Percentiles rank a stretch among this genome's conserved stretches.
These are phyloP conservation scores for Xylariaceae sp. DNA, from an alignment of 2,329 filamentous ascomycete species.

Conservation along the genomic window DNA sequence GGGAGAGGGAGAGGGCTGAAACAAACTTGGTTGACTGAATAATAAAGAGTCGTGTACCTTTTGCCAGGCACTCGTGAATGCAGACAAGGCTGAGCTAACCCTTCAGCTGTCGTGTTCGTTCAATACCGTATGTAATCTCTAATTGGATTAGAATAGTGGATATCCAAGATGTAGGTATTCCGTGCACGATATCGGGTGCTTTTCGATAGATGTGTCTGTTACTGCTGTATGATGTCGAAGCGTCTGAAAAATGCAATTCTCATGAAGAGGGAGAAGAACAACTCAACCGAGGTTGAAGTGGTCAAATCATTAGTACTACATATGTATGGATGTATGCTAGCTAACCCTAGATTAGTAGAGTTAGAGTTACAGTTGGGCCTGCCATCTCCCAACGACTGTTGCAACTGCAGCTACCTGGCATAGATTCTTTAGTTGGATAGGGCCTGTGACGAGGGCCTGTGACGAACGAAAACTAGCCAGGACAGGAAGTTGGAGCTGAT, in stretches of 20 bases:
- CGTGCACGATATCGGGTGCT: slow-evolving; percentile 14
- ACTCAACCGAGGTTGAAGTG: background rate
- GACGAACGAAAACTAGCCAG: no score
- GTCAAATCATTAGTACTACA: background rate
- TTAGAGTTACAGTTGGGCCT: background rate
- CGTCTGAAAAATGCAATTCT: slow-evolving; percentile 16
- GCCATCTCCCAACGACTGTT: background rate
- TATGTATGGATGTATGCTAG: background rate
- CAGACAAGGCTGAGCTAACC: slow-evolving; percentile 21
- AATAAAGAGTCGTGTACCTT: slow-evolving; percentile 13
- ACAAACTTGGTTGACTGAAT: slow-evolving; percentile 14
- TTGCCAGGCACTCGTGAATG: slow-evolving; percentile 21
- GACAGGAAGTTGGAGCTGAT: no score
- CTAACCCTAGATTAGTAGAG: background rate
- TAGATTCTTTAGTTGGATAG: background rate
- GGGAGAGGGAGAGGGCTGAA: background rate
- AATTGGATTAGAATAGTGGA: slow-evolving; percentile 2
- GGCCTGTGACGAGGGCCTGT: no score
- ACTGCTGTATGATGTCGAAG: slow-evolving; percentile 11
- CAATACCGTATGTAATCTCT: slow-evolving; percentile 17
- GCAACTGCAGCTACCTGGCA: background rate
- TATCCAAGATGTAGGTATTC: slow-evolving; percentile 25
- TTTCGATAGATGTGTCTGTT: background rate
- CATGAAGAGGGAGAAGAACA: background rate
- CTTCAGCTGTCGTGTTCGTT: slow-evolving; percentile 1